Evolutionary conservation across 2,329 filamentous ascomycete species (phyloP), one percentile per base, ranked within the genome.

Genomic region (Talaromyces sp.): DNA sequence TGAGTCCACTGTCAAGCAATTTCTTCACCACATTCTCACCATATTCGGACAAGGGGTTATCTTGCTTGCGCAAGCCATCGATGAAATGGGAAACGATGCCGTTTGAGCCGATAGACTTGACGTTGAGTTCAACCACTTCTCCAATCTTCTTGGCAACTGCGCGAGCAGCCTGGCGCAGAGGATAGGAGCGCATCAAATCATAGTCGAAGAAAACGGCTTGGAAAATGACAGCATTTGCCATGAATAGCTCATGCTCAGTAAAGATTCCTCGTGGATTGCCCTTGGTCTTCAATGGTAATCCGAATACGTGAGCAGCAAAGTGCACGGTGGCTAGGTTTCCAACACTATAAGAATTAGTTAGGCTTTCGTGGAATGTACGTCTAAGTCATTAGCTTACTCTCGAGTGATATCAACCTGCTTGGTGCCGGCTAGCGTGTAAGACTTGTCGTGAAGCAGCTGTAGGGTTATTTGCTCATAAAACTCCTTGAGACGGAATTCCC

Each of bases 401-500:
- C 81, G 77, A 35, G 82, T 81, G 79, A 92, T 78, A 64, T 94
- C 89, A 40, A 91, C 81, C 67, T 89, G 86, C 54, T 82, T 81
- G 57, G 80, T 78, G 8, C 81, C 81, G 3, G 78, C 81, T 28
- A 92, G 79, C 58, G 79, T 81, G 70, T 84, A 89, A 43, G 82
- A 83, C 69, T 89, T 89, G 28, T 84, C 79, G 0, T 75, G 69
- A 19, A 95, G 77, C 2, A 94, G 77, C 28, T 80, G 75, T 53
- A 83, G 74, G 1, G 83, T 85, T 13, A 82, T 85, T 33, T 81
- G 76, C 10, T 84, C 78, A 68, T 88, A 91, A 66, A 91, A 91
- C 0, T 75, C 72, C 74, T 85, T 86, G 64, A 91, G 78, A 9
- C 84, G 78, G 8, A 77, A 72, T 39, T 82, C 75, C 81, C 88